Percentiles rank a stretch among this genome's conserved stretches.
Evolutionary conservation across 352 stramenopile species (phyloP).

Genomic region (Pythium apleroticum): DNA sequence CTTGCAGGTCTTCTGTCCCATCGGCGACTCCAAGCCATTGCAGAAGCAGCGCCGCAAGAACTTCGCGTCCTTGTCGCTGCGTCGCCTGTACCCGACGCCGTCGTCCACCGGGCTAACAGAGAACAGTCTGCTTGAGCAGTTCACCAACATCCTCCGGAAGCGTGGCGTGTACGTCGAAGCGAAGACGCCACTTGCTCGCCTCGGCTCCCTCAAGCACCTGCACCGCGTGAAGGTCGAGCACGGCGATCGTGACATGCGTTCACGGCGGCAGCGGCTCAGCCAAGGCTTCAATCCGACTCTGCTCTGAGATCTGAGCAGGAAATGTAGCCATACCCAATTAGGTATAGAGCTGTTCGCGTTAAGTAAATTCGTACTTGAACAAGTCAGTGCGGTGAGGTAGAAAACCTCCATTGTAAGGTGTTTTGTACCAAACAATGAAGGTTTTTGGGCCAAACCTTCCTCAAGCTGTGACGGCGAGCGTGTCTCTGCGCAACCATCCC

Average conservation of each 20-base stretch:
- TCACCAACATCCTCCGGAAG: slow-evolving; percentile 49
- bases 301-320: background rate
- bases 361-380: slow-evolving; percentile 4
- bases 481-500: slow-evolving; percentile 17
- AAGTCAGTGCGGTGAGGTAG: background rate
- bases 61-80: slow-evolving; percentile 32
- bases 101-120: slow-evolving; percentile 43
- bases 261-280: slow-evolving; percentile 22
- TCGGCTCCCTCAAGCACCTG: slow-evolving; percentile 59
- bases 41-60: slow-evolving; percentile 29
- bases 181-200: slow-evolving; percentile 45
- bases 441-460: background rate
- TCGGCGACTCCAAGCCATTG: slow-evolving; percentile 49
- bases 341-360: slow-evolving; percentile 7
- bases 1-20: slow-evolving; percentile 56
- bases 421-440: background rate
- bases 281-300: slow-evolving; percentile 15
- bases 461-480: slow-evolving; percentile 4
- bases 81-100: slow-evolving; percentile 44
- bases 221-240: slow-evolving; percentile 25
- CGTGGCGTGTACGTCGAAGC: slow-evolving; percentile 67
- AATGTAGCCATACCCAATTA: slow-evolving; percentile 1
- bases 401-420: slow-evolving; percentile 4
- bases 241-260: slow-evolving; percentile 26
- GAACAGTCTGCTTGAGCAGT: slow-evolving; percentile 65